Percentiles rank a stretch among this genome's conserved stretches.
phyloP scores from a whole-genome alignment of 352 stramenopile genomes.

The Phytophthora parvispora region DNA sequence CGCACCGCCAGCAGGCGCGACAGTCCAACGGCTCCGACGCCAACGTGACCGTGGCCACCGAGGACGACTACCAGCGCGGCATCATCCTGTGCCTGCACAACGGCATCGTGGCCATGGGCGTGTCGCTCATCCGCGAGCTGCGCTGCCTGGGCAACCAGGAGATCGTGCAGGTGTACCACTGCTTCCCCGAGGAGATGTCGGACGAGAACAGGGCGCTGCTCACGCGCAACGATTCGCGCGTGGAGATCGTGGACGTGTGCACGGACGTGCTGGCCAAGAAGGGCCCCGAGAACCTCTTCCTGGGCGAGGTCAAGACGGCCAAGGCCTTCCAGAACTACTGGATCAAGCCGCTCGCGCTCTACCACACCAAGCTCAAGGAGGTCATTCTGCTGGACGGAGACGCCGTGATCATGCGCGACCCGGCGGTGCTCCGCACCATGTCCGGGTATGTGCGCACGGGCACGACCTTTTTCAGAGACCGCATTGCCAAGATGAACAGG shows the following conservation, averaged over 20 bases:
- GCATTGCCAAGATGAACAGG: conserved; percentile 48
- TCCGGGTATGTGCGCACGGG: conserved; percentile 51
- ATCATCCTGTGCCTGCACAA: conserved; percentile 60
- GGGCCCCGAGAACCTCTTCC: conserved; percentile 37
- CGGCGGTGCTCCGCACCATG: conserved; percentile 41
- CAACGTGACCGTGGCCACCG: not conserved
- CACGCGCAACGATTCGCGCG: conserved; percentile 41
- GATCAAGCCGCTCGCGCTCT: conserved; percentile 69
- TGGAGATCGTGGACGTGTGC: conserved; percentile 82
- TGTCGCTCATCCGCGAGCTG: conserved; percentile 68
- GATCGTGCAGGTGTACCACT: conserved; percentile 33
- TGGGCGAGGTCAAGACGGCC: conserved; percentile 21
- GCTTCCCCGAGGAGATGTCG: conserved; percentile 54
- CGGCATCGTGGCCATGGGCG: conserved; percentile 51
- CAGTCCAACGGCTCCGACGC: not conserved
- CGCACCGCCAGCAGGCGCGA: not conserved
- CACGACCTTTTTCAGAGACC: conserved; percentile 80
- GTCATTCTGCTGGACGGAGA: conserved; percentile 69
- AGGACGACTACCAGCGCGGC: conserved; percentile 23
- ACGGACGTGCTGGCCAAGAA: conserved; percentile 41
- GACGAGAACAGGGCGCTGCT: conserved; percentile 40
- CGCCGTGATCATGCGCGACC: conserved; percentile 55
- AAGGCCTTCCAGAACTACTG: conserved; percentile 67
- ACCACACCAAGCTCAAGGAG: conserved; percentile 58
- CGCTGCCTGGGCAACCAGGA: conserved; percentile 32